Percentiles rank a stretch among this genome's conserved stretches.
Evolutionary conservation across 2,329 filamentous ascomycete genomes (phyloP).

Genomic region (Elsinoe perseae): DNA sequence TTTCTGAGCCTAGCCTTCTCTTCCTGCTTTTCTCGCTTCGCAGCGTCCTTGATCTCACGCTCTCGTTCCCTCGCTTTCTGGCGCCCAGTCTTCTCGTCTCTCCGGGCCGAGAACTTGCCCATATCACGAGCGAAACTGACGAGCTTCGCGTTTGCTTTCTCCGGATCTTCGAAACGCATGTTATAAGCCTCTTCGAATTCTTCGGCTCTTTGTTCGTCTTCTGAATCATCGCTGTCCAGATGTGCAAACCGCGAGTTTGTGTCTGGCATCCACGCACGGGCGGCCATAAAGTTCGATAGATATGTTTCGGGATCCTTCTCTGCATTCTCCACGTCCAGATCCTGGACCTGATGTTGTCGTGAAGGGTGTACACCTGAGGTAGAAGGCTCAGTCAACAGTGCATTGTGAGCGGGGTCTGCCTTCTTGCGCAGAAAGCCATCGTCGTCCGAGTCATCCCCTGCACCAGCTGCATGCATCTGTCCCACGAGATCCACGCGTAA

Average conservation of each 20-base stretch:
- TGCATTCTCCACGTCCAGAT: constrained; percentile 63
- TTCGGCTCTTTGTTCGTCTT: constrained; percentile 66
- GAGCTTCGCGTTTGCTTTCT: constrained; percentile 77
- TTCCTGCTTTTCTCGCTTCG: constrained; percentile 65
- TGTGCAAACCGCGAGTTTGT: constrained; percentile 63
- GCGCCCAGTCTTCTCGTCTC: constrained; percentile 74
- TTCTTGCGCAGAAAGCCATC: constrained; percentile 72
- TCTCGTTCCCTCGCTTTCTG: constrained; percentile 74
- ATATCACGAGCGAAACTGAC: constrained; percentile 84
- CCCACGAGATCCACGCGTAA: constrained; percentile 70
- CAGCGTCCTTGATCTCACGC: constrained; percentile 66
- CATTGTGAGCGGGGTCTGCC: constrained; percentile 35
- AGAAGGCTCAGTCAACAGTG: neutral
- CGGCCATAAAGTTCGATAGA: constrained; percentile 90
- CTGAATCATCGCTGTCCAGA: constrained; percentile 87
- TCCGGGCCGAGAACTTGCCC: constrained; percentile 72
- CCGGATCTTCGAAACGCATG: constrained; percentile 87
- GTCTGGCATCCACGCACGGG: constrained; percentile 77
- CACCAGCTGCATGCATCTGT: constrained; percentile 64
- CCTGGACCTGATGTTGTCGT: constrained; percentile 32
- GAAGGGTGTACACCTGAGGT: neutral
- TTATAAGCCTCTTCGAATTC: constrained; percentile 92
- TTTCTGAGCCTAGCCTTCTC: constrained; percentile 79
- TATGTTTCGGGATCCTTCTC: constrained; percentile 87
- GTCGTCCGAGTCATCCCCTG: constrained; percentile 42